Percentiles rank a stretch among this genome's conserved stretches.
These are phyloP conservation scores for Monilinia polystroma DNA, from an alignment of 2,329 filamentous ascomycete species.

Conservation along the genomic window DNA sequence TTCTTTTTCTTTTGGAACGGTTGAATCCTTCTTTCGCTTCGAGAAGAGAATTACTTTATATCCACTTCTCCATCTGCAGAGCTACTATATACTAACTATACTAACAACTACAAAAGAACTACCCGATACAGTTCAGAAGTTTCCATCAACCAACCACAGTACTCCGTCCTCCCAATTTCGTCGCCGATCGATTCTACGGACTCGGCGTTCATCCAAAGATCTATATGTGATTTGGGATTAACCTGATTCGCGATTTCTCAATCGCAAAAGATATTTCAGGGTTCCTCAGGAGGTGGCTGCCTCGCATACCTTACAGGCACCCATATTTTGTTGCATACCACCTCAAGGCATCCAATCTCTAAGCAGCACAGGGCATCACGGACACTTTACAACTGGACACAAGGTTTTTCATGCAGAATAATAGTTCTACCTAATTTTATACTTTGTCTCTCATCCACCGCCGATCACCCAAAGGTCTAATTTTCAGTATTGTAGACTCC, in stretches of 20 bases:
- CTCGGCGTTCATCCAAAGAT: neutral
- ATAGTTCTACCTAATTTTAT: conserved; percentile 9
- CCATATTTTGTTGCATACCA: conserved; percentile 5
- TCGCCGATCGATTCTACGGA: neutral
- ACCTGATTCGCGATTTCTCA: neutral
- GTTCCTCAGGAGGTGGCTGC: conserved; percentile 9
- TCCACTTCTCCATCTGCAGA: conserved; percentile 7
- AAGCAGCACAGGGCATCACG: neutral
- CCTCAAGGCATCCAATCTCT: conserved; percentile 5
- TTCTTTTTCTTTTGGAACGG: neutral
- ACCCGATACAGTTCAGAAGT: conserved; percentile 3
- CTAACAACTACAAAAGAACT: neutral
- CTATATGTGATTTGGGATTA: neutral
- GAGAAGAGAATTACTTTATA: neutral
- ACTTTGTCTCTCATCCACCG: neutral
- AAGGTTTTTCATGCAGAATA: neutral
- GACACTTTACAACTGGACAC: neutral
- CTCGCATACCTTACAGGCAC: conserved; percentile 19
- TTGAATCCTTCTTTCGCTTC: conserved; percentile 1
- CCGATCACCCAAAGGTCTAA: conserved; percentile 12
- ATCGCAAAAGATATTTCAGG: neutral
- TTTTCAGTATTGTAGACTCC: conserved; percentile 12
- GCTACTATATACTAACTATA: neutral
- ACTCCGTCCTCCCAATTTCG: neutral
- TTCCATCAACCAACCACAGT: neutral